Evolutionary conservation across 495 filamentous ascomycete species (phyloP).

Genomic region (Lentithecium fluviatile): DNA sequence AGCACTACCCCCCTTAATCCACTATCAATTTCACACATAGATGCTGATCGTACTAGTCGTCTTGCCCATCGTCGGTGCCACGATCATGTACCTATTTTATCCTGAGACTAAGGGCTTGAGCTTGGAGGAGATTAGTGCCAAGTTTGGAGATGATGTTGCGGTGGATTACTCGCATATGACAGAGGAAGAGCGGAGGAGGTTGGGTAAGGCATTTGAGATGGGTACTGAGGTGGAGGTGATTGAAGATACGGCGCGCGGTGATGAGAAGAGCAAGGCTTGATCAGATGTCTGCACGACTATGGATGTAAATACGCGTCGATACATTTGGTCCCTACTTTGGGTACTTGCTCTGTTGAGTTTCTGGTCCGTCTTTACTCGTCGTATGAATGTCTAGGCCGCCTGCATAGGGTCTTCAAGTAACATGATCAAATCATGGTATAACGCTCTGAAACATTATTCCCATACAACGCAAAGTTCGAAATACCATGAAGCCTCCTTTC

Average conservation of each 20-base stretch:
- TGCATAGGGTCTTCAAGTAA: too few relatives aligned
- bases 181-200: neutral
- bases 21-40: neutral
- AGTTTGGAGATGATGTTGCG: slow-evolving; percentile 12
- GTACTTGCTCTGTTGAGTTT: too few relatives aligned
- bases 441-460: too few relatives aligned
- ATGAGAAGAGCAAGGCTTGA: too few relatives aligned
- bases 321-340: too few relatives aligned
- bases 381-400: too few relatives aligned
- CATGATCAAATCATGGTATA: too few relatives aligned
- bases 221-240: neutral
- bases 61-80: slow-evolving; percentile 13
- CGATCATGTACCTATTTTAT: slow-evolving; percentile 19
- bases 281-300: too few relatives aligned
- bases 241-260: neutral
- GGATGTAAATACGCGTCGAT: too few relatives aligned
- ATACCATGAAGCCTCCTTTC: too few relatives aligned
- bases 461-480: too few relatives aligned
- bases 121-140: slow-evolving; percentile 31
- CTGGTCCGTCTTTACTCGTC: too few relatives aligned
- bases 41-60: slow-evolving; percentile 4
- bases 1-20: neutral
- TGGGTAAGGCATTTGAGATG: slow-evolving; percentile 1
- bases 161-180: neutral
- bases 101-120: slow-evolving; percentile 35